Base-by-base conservation (phyloP, 176 grass and related monocot species). In the Ensete glaucum region DNA sequence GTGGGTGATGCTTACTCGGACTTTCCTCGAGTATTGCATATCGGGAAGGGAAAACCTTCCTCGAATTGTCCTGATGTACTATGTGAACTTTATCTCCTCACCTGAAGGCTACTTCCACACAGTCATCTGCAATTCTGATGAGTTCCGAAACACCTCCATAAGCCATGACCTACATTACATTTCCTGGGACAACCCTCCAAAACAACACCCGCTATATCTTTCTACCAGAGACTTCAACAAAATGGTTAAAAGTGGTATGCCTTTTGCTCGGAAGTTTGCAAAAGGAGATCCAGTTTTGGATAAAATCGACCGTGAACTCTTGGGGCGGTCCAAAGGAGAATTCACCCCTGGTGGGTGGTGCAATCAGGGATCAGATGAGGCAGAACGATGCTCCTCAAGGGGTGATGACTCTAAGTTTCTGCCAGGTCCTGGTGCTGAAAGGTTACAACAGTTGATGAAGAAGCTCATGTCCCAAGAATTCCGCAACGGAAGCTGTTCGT, bases 101-200 rank as follows among this genome's bases (percentile, higher is more conserved):
- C 90, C 90, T 19, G 90, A 99, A 88, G 90, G 95, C 17, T 99
- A 99, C 77, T 94, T 94, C 66, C 95, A 99, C 76, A 91, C 90
- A 2, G 90, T 89, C 12, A 94, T 99, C 73, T 94, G 95, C 86
- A 94, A 89, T 77, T 85, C 90, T 5, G 76, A 78, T 11, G 80
- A 85, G 59, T 99, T 91, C 55, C 65, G 50, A 16, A 86, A 81
- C 69, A 93, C 95, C 5, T 80, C 91, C 0, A 71, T 99, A 54
- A 79, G 86, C 27, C 90, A 93, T 27, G 95, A 94, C 66, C 82
- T 99, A 60, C 90, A 94, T 67, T 94, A 91, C 81, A 99, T 94
- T 52, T 76, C 86, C 9, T 94, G 91, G 95, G 90, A 90, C 81
- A 85, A 89, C 76, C 95, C 95, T 80, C 90, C 95, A 8, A 93